These are phyloP conservation scores for Dendrobium catenatum DNA, from an alignment of 106 monocot species.

Conservation along the genomic window DNA sequence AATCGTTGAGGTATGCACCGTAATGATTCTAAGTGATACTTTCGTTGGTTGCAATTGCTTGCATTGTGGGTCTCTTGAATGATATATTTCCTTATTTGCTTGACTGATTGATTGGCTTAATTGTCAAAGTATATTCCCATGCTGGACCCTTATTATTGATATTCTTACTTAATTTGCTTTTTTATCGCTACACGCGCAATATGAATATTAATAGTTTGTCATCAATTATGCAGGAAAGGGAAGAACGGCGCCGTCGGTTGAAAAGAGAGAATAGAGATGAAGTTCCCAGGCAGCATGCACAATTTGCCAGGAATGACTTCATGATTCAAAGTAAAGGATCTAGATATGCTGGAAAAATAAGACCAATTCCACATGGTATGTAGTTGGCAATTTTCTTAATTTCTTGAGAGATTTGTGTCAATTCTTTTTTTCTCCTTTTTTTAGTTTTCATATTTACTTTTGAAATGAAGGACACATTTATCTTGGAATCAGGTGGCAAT, in stretches of 20 bases:
- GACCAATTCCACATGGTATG: constrained; percentile 45
- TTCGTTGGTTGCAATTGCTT: neutral
- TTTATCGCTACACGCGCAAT: neutral
- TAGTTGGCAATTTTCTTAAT: neutral
- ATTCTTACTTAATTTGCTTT: neutral
- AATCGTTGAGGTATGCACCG: neutral
- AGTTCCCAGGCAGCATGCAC: constrained; percentile 13
- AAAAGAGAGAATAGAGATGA: constrained; percentile 41
- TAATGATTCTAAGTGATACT: neutral
- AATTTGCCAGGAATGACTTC: constrained; percentile 14
- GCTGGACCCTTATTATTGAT: neutral
- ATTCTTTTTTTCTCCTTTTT: neutral
- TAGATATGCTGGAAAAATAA: constrained; percentile 31
- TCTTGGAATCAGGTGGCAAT: neutral
- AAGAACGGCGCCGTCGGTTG: constrained; percentile 46
- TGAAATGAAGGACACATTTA: neutral
- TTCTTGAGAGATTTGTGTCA: neutral
- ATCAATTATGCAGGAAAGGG: constrained; percentile 31
- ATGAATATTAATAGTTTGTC: neutral
- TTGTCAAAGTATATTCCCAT: neutral
- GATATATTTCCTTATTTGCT: neutral
- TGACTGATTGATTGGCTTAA: neutral
- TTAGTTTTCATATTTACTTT: neutral
- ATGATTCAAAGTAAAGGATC: constrained; percentile 15
- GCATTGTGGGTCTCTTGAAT: neutral